phyloP scores from a whole-genome alignment of 2,329 filamentous ascomycete species.

The Apiospora pterosperma region DNA sequence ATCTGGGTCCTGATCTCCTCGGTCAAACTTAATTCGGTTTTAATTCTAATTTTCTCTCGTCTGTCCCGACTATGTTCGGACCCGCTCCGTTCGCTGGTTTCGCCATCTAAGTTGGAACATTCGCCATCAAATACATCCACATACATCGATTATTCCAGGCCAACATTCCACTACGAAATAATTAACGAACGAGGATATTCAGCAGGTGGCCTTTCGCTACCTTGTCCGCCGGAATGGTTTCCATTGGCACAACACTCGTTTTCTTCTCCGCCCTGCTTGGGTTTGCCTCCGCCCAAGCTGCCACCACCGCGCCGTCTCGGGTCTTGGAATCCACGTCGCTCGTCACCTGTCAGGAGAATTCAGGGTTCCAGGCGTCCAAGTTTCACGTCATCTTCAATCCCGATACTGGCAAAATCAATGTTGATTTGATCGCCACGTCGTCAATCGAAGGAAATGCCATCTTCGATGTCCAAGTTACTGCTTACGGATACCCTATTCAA shows the following conservation, averaged over 20 bases:
- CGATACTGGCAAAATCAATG: conserved; percentile 58
- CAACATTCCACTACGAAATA: background rate
- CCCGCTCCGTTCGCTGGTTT: background rate
- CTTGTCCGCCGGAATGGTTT: background rate
- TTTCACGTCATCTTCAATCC: conserved; percentile 74
- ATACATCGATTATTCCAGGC: background rate
- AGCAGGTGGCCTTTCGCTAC: background rate
- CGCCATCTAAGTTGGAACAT: background rate
- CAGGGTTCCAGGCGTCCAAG: conserved; percentile 73
- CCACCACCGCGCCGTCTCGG: background rate
- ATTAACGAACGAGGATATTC: background rate
- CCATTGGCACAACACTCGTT: background rate
- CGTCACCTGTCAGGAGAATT: conserved; percentile 72
- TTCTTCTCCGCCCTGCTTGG: background rate
- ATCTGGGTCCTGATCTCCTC: background rate
- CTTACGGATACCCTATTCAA: conserved; percentile 69
- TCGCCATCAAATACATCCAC: background rate
- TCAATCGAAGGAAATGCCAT: conserved; percentile 70
- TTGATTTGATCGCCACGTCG: conserved; percentile 71
- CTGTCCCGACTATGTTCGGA: background rate
- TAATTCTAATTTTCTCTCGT: background rate
- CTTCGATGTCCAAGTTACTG: conserved; percentile 66
- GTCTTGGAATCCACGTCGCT: conserved; percentile 53
- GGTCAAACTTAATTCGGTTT: background rate
- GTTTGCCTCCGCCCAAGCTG: background rate